These are phyloP conservation scores for Wickerhamiella galacta DNA, from an alignment of 805 yeast species.

Conservation along the genomic window DNA sequence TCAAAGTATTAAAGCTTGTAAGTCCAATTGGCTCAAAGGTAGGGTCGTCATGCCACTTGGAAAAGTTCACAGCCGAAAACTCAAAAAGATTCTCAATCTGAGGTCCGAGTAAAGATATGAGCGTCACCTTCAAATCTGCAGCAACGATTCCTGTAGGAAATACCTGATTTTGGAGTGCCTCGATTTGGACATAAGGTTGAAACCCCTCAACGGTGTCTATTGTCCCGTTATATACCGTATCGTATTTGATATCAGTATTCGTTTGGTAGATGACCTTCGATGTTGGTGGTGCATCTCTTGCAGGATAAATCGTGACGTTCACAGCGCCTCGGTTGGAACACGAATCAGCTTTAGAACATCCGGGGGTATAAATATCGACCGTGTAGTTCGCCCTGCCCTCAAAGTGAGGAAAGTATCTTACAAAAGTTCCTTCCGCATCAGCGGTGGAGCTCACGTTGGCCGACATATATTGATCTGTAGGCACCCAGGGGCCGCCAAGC, in stretches of 20 bases:
- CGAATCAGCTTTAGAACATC: constrained; percentile 52
- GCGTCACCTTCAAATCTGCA: constrained; percentile 37
- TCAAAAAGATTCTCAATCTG: constrained; percentile 41
- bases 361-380: constrained; percentile 67
- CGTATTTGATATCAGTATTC: constrained; percentile 66
- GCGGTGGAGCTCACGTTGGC: constrained; percentile 19
- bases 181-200: constrained; percentile 26
- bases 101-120: constrained; percentile 27
- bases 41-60: constrained; percentile 21
- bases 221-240: constrained; percentile 54
- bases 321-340: constrained; percentile 62
- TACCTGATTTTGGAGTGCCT: constrained; percentile 11
- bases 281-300: constrained; percentile 26
- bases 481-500: constrained; percentile 18
- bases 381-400: constrained; percentile 60
- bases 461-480: constrained; percentile 15
- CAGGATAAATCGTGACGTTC: constrained; percentile 49
- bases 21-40: constrained; percentile 28
- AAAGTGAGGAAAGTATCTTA: constrained; percentile 50
- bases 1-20: constrained; percentile 28
- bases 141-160: constrained; percentile 46
- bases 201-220: constrained; percentile 29
- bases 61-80: constrained; percentile 54
- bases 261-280: constrained; percentile 54
- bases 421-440: constrained; percentile 22